Evolutionary conservation across 23 red algal genomes (phyloP).

Genomic region (Gracilaria gracilis): DNA sequence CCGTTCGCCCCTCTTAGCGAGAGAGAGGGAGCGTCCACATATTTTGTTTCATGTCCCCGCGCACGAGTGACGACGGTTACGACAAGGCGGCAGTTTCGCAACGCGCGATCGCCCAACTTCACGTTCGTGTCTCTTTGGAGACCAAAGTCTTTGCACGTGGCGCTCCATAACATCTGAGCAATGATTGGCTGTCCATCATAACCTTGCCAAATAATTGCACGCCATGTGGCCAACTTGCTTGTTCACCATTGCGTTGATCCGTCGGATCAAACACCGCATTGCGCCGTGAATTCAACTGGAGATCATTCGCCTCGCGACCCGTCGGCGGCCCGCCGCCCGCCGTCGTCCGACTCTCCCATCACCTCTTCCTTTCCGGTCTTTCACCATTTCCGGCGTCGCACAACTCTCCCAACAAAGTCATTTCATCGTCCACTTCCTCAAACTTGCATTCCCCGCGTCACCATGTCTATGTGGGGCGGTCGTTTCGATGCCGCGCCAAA

Average conservation of each 20-base stretch:
- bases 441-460: neutral
- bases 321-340: neutral
- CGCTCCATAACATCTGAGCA: neutral
- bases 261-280: neutral
- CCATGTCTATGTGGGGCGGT: conserved; percentile 94
- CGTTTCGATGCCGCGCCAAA: conserved; percentile 87
- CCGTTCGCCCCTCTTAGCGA: too few species aligned
- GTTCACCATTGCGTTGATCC: neutral
- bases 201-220: neutral
- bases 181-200: neutral
- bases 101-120: too few species aligned
- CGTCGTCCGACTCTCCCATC: neutral
- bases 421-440: neutral
- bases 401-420: neutral
- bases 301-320: conserved; percentile 3
- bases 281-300: conserved; percentile 1
- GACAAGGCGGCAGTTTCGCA: too few species aligned
- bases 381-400: neutral
- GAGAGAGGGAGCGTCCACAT: too few species aligned
- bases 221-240: neutral
- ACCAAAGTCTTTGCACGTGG: too few species aligned
- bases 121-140: too few species aligned
- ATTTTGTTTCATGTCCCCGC: too few species aligned
- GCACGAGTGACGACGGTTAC: too few species aligned
- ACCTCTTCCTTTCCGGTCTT: neutral